Percentiles rank a stretch among this genome's conserved stretches.
Conservation (phyloP, 768 basidiomycete species). For the Tremella yokohamensis region DNA sequence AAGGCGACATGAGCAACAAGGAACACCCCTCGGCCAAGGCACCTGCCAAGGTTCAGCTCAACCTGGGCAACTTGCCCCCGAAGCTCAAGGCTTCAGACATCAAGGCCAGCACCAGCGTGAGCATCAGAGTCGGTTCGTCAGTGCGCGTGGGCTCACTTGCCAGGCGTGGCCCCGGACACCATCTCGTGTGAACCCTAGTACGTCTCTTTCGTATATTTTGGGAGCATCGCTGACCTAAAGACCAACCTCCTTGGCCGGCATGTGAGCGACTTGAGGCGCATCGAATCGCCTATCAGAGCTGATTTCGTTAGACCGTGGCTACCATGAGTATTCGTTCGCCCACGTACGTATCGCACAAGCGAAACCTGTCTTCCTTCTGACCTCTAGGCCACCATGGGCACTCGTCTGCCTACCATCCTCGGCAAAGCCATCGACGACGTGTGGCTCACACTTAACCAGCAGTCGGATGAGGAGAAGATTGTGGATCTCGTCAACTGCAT, state of each 20-base stretch:
- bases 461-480: slow-evolving; percentile 73
- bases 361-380: slow-evolving; percentile 6
- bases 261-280: slow-evolving; percentile 28
- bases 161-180: slow-evolving; percentile 51
- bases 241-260: slow-evolving; percentile 54
- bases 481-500: slow-evolving; percentile 81
- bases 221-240: slow-evolving; percentile 30
- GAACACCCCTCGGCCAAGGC: slow-evolving; percentile 40
- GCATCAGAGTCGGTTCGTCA: not conserved
- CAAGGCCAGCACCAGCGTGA: slow-evolving; percentile 40
- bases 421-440: slow-evolving; percentile 93
- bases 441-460: slow-evolving; percentile 78
- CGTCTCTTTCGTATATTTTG: slow-evolving; percentile 7
- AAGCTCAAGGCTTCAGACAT: slow-evolving; percentile 50
- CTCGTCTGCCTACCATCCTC: slow-evolving; percentile 89
- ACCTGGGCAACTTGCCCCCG: slow-evolving; percentile 52
- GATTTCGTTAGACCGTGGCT: slow-evolving; percentile 47
- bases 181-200: slow-evolving; percentile 52
- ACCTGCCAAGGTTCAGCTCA: slow-evolving; percentile 45
- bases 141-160: not conserved
- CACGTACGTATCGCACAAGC: slow-evolving; percentile 62
- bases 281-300: slow-evolving; percentile 1
- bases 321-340: slow-evolving; percentile 54
- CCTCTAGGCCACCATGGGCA: slow-evolving; percentile 89
- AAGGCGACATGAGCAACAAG: slow-evolving; percentile 25